Evolutionary conservation across 495 filamentous ascomycete genomes (phyloP).

Genomic region (Xylaria curta): DNA sequence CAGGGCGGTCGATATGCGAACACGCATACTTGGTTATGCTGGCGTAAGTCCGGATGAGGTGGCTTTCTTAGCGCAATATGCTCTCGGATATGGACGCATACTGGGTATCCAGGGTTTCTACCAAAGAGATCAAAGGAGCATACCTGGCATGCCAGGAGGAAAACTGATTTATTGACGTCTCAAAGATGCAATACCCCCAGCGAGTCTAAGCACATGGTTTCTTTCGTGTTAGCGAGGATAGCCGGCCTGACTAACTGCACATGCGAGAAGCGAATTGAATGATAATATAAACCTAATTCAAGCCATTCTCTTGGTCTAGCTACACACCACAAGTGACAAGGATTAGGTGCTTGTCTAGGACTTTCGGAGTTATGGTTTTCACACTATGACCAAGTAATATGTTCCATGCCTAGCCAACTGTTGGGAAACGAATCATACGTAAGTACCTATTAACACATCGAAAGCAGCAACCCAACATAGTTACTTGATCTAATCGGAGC

Average conservation of each 20-base stretch:
- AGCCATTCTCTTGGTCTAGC: neutral
- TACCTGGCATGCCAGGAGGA: neutral
- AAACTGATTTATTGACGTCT: conserved; percentile 7
- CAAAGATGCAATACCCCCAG: conserved; percentile 17
- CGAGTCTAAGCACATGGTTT: neutral
- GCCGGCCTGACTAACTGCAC: neutral
- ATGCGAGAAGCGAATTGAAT: conserved; percentile 2
- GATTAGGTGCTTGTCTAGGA: neutral
- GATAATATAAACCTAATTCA: conserved; percentile 14
- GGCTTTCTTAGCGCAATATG: conserved; percentile 3
- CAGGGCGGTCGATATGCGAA: neutral
- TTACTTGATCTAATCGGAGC: neutral
- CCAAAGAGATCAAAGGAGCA: neutral
- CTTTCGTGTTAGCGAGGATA: neutral
- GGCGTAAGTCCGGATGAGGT: conserved; percentile 6
- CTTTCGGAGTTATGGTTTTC: neutral
- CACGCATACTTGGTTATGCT: neutral
- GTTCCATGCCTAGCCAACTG: neutral
- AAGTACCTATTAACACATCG: neutral
- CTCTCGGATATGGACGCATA: conserved; percentile 6
- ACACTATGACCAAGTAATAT: neutral
- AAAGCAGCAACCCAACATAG: neutral
- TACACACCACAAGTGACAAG: neutral
- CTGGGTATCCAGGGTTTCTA: neutral
- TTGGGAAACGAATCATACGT: neutral